These are phyloP conservation scores for Scytalidium lignicola DNA, from an alignment of 2,329 filamentous ascomycete genomes.

Conservation along the genomic window DNA sequence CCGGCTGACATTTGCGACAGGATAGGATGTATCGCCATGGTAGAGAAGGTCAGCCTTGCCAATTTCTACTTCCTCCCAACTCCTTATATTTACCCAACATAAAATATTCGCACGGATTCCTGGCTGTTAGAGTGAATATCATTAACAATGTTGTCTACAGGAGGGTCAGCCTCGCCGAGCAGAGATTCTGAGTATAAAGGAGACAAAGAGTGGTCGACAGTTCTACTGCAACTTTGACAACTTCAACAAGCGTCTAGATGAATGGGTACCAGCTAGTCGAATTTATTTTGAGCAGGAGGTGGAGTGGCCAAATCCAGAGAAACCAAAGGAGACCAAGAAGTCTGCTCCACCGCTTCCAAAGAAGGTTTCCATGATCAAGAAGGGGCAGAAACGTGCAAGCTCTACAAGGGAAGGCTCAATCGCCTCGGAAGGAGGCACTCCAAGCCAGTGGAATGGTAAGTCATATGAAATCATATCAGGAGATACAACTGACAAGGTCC, in stretches of 20 bases:
- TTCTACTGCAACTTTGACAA: slow-evolving; percentile 98
- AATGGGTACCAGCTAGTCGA: slow-evolving; percentile 81
- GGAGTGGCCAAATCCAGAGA: slow-evolving; percentile 86
- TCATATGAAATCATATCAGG: not conserved
- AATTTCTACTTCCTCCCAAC: slow-evolving; percentile 10
- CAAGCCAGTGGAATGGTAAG: slow-evolving; percentile 21
- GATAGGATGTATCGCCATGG: slow-evolving; percentile 30
- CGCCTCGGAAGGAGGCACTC: slow-evolving; percentile 24
- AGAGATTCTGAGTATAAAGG: slow-evolving; percentile 92
- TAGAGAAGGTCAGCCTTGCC: slow-evolving; percentile 26
- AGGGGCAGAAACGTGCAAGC: slow-evolving; percentile 33
- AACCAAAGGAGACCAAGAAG: slow-evolving; percentile 74
- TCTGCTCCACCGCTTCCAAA: slow-evolving; percentile 43
- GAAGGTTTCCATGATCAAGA: slow-evolving; percentile 28
- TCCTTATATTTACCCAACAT: not conserved
- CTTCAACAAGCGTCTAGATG: slow-evolving; percentile 82
- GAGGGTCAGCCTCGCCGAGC: slow-evolving; percentile 86
- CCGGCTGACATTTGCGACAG: slow-evolving; percentile 17
- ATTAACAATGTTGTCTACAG: slow-evolving; percentile 32
- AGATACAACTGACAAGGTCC: slow-evolving; percentile 14
- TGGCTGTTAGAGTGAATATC: no score
- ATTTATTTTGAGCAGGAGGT: slow-evolving; percentile 88
- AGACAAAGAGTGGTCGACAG: slow-evolving; percentile 79
- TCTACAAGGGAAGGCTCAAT: slow-evolving; percentile 27
- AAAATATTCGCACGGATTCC: no score